phyloP scores from a whole-genome alignment of 2,329 filamentous ascomycete genomes.

The Aspergillus texensis region DNA sequence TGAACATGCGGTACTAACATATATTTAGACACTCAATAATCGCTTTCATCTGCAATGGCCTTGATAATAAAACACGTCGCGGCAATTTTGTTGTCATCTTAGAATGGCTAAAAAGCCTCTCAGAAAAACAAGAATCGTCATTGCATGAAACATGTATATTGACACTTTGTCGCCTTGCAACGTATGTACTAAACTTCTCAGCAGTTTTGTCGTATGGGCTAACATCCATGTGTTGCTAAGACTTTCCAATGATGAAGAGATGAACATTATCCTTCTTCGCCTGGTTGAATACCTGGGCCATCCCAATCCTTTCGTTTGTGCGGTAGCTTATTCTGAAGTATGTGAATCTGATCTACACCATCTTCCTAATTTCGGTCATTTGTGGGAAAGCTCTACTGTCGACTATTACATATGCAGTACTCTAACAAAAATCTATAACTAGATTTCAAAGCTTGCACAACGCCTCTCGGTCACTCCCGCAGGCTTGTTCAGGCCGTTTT shows the following conservation, averaged over 20 bases:
- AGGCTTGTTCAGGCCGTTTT: constrained; percentile 81
- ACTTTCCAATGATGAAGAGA: constrained; percentile 75
- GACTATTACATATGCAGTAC: too few species aligned
- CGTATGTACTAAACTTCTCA: constrained; percentile 46
- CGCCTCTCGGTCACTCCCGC: constrained; percentile 63
- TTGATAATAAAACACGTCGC: constrained; percentile 52
- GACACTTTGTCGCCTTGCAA: constrained; percentile 82
- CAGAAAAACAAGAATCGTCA: constrained; percentile 66
- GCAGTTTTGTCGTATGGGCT: constrained; percentile 9
- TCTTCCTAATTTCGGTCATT: background rate
- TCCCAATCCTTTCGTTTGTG: constrained; percentile 75
- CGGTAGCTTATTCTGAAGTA: constrained; percentile 81
- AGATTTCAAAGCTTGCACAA: constrained; percentile 73
- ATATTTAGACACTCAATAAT: constrained; percentile 61
- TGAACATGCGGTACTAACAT: constrained; percentile 7
- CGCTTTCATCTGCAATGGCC: constrained; percentile 61
- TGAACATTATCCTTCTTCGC: constrained; percentile 81
- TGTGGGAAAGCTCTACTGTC: background rate
- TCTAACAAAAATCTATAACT: constrained; percentile 1
- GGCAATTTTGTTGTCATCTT: constrained; percentile 72
- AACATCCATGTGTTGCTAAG: constrained; percentile 39
- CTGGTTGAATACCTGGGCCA: constrained; percentile 87
- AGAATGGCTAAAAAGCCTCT: constrained; percentile 70
- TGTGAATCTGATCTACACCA: constrained; percentile 14
- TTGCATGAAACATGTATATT: constrained; percentile 83